Base-by-base conservation (phyloP, 1,139 yeast genomes). In the Candida labiduridarum region DNA sequence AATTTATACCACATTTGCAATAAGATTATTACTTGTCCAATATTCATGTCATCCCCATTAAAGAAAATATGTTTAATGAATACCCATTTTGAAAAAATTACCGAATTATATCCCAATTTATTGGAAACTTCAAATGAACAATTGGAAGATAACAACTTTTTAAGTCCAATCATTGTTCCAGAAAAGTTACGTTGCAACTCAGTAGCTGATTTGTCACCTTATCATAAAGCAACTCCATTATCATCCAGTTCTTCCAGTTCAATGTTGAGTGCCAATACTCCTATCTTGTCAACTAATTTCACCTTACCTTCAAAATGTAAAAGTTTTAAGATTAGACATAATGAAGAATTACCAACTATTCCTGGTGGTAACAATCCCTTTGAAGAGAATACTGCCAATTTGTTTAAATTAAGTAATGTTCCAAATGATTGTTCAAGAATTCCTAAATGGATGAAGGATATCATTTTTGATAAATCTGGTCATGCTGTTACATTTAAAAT, bases 1-100 rank as follows among this genome's bases (percentile, higher is more conserved):
- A 70, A 74, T 33, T 58, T 80, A 22, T 72, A 64, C 54, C 76
- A 74, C 60, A 74, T 85, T 58, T 70, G 82, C 35, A 67, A 69
- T 51, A 85, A 85, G 62, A 75, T 85, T 51, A 59, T 72, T 22
- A 70, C 72, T 15, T 51, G 52, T 41, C 45, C 48, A 11, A 14
- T 18, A 15, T 50, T 54, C 43, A 31, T 19, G 30, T 9, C 30
- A 38, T 38, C 7, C 15, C 25, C 22, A 27, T 38, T 51, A 12
- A 45, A 49, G 15, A 51, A 49, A 11, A 52, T 63, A 15, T 61
- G 48, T 49, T 29, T 61, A 19, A 25, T 51, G 31, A 51, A 51
- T 49, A 12, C 63, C 56, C 29, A 50, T 54, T 15, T 52, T 52
- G 33, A 50, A 54, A 34, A 56, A 54, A 47, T 61, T 56, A 49